Evolutionary conservation across 495 filamentous ascomycete genomes (phyloP), one percentile per base, ranked within the genome.

Genomic region (Parmelia sp.): DNA sequence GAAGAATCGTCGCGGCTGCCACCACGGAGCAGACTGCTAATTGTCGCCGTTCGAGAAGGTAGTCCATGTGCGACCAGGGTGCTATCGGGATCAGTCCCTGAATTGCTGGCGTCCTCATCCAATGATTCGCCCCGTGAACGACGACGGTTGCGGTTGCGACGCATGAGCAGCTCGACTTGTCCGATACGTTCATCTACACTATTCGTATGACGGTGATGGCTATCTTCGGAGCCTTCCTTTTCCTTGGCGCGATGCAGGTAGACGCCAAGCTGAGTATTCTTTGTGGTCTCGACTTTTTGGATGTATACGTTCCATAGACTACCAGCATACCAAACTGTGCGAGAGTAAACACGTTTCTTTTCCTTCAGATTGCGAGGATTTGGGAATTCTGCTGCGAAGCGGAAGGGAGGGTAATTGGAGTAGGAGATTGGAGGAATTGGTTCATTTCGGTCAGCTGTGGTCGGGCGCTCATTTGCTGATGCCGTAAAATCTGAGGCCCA

Each of bases 271-370:
- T 86, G 83, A 14, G 80, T 76, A 53, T 78, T 80, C 63, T 83
- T 82, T 11, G 74, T 72, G 2, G 80, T 78, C 11, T 77, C 77
- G 10, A 85, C 81, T 61, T 84, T 85, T 68, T 86, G 83, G 29
- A 86, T 84, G 69, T 86, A 86, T 27, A 86, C 80, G 60, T 86
- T 86, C 83, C 83, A 86, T 33, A 83, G 74, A 40, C 76, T 79
- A 23, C 83, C 83, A 21, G 83, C 83, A 64, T 86, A 86, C 68
- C 83, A 86, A n/a, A 86, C 83, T 10, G 83, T 86, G 36, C 81
- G 80, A 25, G 79, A 82, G 65, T 84, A 85, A 3, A 85, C 81
- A 8, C 83, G 71, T 66, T 84, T 86, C 73, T 83, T 83, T 68
- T 86, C 84, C 62, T 84, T 85, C 39, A 86, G 73, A 14, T 76